A percentile compares a stretch with the other conserved stretches of the same genome.
phyloP scores from a whole-genome alignment of 352 stramenopile genomes.

The Hyaloperonospora arabidopsidis region DNA sequence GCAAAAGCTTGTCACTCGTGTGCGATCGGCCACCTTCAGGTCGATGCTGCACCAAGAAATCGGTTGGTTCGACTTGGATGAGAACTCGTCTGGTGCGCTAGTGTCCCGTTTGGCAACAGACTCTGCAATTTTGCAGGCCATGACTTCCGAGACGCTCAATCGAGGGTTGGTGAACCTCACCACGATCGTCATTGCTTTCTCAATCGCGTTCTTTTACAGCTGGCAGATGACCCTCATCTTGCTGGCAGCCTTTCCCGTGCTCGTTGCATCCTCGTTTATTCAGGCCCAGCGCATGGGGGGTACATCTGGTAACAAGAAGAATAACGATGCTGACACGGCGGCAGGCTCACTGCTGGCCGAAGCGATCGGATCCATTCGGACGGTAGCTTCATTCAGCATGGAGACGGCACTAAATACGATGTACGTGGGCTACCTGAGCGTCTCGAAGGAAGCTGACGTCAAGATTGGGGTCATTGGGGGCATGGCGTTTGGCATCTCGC shows the following conservation, averaged over 20 bases:
- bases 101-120: conserved; percentile 65
- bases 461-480: conserved; percentile 48
- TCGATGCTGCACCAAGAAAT: conserved; percentile 72
- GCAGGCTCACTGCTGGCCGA: conserved; percentile 37
- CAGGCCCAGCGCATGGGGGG: conserved; percentile 27
- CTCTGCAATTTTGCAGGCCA: conserved; percentile 64
- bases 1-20: conserved; percentile 45
- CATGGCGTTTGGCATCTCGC: conserved; percentile 55
- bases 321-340: conserved; percentile 44
- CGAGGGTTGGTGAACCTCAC: conserved; percentile 43
- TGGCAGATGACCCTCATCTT: conserved; percentile 55
- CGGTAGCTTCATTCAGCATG: conserved; percentile 55
- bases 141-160: conserved; percentile 63
- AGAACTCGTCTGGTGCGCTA: conserved; percentile 68
- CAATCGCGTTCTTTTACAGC: conserved; percentile 48
- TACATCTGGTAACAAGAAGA: conserved; percentile 33
- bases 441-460: conserved; percentile 31
- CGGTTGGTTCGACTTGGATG: conserved; percentile 71
- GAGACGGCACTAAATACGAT: conserved; percentile 26
- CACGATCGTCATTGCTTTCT: conserved; percentile 35
- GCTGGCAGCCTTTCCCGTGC: conserved; percentile 28
- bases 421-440: conserved; percentile 32
- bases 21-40: conserved; percentile 44
- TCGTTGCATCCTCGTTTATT: conserved; percentile 25
- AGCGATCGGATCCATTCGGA: conserved; percentile 41